phyloP scores from a whole-genome alignment of 1,284 basidiomycete species.

The Fomitopsis palustris region DNA sequence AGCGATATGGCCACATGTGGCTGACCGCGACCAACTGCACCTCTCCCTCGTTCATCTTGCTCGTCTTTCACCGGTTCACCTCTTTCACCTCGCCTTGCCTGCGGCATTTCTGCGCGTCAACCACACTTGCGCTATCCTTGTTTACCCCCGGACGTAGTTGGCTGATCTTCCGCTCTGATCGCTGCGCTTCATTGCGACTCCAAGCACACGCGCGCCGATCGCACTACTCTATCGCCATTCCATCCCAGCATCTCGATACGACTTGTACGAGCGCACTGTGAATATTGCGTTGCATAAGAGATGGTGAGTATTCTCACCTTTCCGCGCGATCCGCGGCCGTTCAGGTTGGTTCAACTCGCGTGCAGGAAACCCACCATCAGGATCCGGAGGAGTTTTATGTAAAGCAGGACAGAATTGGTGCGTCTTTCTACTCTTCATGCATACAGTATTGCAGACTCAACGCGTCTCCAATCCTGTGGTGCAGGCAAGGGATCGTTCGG shows the following conservation, averaged over 20 bases:
- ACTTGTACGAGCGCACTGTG: neutral
- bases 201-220: neutral
- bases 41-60: neutral
- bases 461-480: neutral
- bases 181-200: neutral
- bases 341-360: conserved; percentile 2
- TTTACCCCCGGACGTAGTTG: neutral
- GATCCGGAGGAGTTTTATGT: conserved; percentile 97
- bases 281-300: neutral
- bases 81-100: neutral
- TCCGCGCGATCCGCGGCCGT: conserved; percentile 3
- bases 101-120: neutral
- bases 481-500: conserved; percentile 95
- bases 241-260: neutral
- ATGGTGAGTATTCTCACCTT: conserved; percentile 10
- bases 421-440: conserved; percentile 22
- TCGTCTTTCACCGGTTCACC: neutral
- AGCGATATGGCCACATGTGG: conserved; percentile 10
- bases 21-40: conserved; percentile 7
- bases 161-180: neutral
- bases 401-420: conserved; percentile 94
- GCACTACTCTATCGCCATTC: neutral
- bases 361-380: conserved; percentile 63
- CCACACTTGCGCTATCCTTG: neutral
- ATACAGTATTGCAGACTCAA: neutral